phyloP scores from a whole-genome alignment of 179 eudicot species.

The Amaranthus tricolor region DNA sequence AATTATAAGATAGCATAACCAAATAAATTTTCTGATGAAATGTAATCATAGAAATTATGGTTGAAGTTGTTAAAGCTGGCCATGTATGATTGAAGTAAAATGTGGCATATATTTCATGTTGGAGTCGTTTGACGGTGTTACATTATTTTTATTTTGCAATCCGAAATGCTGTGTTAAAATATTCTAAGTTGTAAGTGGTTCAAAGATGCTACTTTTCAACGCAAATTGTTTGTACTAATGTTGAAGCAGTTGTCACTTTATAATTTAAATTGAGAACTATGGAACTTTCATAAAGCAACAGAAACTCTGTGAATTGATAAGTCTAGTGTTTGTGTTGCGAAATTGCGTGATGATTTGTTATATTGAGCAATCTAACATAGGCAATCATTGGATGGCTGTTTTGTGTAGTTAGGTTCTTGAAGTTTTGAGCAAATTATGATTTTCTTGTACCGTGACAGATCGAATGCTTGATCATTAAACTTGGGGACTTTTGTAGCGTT shows the following conservation, averaged over 20 bases:
- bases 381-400: neutral
- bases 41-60: too few species aligned
- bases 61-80: neutral
- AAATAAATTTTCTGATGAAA: neutral
- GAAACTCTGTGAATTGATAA: neutral
- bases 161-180: neutral
- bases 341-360: neutral
- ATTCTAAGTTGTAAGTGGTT: neutral
- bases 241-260: neutral
- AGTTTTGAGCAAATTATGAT: neutral
- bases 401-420: slow-evolving; percentile 1
- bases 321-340: neutral
- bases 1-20: neutral
- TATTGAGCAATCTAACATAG: neutral
- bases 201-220: neutral
- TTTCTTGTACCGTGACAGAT: neutral
- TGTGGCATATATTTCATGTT: neutral
- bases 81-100: neutral
- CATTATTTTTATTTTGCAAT: neutral
- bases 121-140: slow-evolving; percentile 3
- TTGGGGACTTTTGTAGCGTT: neutral
- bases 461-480: neutral
- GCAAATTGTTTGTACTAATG: neutral
- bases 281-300: neutral
- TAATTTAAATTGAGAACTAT: neutral